Percentiles rank a stretch among this genome's conserved stretches.
phyloP scores from a whole-genome alignment of 208 protist species.

The Leishmania amazonensis region DNA sequence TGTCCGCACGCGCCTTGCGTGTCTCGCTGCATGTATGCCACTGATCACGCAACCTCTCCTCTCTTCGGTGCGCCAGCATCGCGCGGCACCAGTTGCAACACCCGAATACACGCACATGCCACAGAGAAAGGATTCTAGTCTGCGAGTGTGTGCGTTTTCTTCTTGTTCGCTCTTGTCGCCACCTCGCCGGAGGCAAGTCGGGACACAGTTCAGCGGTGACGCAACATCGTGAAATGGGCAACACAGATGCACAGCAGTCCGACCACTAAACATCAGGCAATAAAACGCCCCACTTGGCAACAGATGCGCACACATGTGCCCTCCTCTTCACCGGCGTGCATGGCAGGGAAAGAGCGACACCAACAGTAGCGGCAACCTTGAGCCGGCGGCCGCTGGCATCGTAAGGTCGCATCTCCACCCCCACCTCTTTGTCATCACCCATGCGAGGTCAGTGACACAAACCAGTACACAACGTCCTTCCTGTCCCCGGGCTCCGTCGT shows the following conservation, averaged over 20 bases:
- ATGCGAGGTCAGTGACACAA: conserved; percentile 47
- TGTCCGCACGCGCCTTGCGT: background rate
- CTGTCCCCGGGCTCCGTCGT: conserved; percentile 2
- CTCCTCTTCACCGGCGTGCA: background rate
- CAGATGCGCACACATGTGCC: background rate
- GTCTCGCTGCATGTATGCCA: background rate
- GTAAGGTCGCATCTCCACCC: background rate
- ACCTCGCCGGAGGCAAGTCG: background rate
- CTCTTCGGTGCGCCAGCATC: background rate
- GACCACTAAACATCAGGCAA: background rate
- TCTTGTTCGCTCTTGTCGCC: background rate
- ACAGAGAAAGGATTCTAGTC: background rate
- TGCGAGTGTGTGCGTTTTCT: background rate
- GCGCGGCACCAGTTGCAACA: background rate
- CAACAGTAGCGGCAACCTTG: background rate
- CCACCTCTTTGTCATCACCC: conserved; percentile 1
- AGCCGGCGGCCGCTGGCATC: background rate
- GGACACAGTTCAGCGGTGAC: background rate
- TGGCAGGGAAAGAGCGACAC: background rate
- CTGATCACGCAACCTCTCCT: background rate
- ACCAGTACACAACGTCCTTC: conserved; percentile 54
- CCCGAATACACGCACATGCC: background rate
- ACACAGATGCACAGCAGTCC: background rate
- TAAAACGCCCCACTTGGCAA: background rate
- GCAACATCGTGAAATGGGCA: background rate